Percentiles rank a stretch among this genome's conserved stretches.
Evolutionary conservation across 2,329 filamentous ascomycete genomes (phyloP).

Genomic region (Alternaria sp.): DNA sequence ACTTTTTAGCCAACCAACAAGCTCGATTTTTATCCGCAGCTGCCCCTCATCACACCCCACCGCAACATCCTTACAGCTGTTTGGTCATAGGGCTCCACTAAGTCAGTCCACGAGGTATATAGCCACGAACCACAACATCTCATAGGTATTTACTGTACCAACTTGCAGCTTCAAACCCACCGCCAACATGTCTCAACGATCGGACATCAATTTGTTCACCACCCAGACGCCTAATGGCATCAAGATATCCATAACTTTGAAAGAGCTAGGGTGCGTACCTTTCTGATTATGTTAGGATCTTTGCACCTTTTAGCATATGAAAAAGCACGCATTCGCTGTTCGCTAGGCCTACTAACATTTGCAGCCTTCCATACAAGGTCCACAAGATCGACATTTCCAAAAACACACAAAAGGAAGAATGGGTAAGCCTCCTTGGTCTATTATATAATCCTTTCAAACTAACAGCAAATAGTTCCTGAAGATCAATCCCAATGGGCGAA

Average conservation of each 20-base stretch:
- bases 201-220: slow-evolving; percentile 83
- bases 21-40: slow-evolving; percentile 31
- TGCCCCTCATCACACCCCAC: slow-evolving; percentile 39
- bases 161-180: background rate
- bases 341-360: slow-evolving; percentile 1
- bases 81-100: slow-evolving; percentile 2
- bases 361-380: slow-evolving; percentile 75
- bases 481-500: slow-evolving; percentile 93
- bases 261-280: slow-evolving; percentile 71
- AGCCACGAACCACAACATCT: background rate
- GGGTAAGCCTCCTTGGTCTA: slow-evolving; percentile 42
- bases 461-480: slow-evolving; percentile 69
- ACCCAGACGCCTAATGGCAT: slow-evolving; percentile 86
- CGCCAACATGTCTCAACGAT: slow-evolving; percentile 43
- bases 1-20: slow-evolving; percentile 40
- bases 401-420: slow-evolving; percentile 82
- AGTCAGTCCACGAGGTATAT: background rate
- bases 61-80: slow-evolving; percentile 7
- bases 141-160: background rate
- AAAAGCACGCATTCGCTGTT: background rate
- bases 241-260: slow-evolving; percentile 85
- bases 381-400: slow-evolving; percentile 75
- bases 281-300: background rate
- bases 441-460: background rate
- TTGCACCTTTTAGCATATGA: background rate